These are phyloP conservation scores for Leptographium procerum DNA, from an alignment of 2,329 filamentous ascomycete species.

Conservation along the genomic window DNA sequence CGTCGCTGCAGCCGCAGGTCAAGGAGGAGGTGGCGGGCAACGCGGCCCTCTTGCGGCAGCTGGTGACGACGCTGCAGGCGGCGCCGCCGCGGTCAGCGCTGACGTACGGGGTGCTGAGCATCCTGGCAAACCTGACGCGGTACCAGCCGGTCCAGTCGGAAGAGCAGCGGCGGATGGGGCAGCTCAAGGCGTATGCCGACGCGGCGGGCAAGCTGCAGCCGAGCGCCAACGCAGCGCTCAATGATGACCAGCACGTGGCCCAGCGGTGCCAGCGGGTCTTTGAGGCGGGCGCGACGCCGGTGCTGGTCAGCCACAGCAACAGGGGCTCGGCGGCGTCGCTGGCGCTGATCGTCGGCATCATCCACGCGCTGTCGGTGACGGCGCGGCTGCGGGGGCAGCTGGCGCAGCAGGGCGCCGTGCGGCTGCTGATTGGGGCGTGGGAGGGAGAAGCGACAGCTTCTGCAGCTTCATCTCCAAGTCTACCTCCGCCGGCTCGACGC, in stretches of 20 bases:
- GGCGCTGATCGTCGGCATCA: conserved; percentile 61
- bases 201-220: conserved; percentile 49
- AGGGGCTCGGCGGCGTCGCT: conserved; percentile 60
- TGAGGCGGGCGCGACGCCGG: conserved; percentile 63
- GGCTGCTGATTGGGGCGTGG: conserved; percentile 65
- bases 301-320: conserved; percentile 67
- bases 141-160: conserved; percentile 72
- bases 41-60: conserved; percentile 51
- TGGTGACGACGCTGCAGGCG: conserved; percentile 52
- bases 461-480: too few relatives aligned
- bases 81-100: conserved; percentile 54
- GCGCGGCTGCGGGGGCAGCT: conserved; percentile 64
- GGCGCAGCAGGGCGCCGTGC: conserved; percentile 88
- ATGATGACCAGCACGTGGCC: conserved; percentile 65
- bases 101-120: conserved; percentile 76
- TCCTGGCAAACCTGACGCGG: conserved; percentile 72
- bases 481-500: conserved; percentile 26
- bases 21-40: conserved; percentile 73
- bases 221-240: conserved; percentile 51
- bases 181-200: conserved; percentile 90
- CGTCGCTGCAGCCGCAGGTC: conserved; percentile 72
- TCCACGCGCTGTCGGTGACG: conserved; percentile 67
- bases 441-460: conserved; percentile 18
- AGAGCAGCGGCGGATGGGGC: conserved; percentile 82
- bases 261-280: conserved; percentile 69